Evolutionary conservation across 345 rosid genomes (phyloP), one percentile per base, ranked within the genome.

Genomic region (Syzygium aqueum): DNA sequence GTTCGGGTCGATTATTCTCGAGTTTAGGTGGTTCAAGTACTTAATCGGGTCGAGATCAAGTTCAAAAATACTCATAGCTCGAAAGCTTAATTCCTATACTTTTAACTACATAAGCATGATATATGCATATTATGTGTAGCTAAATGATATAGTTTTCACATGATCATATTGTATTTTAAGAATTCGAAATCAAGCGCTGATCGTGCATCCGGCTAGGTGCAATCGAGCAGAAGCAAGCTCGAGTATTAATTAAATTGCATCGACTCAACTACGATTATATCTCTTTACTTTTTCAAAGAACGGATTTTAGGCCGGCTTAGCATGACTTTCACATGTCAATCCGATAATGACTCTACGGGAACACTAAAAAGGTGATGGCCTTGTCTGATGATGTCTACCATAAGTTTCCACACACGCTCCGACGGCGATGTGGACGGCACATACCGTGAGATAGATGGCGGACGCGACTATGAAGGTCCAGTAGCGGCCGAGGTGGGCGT

Each of bases 401-500:
- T 43, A 67, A 9, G 43, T 67, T 73, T 73, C 13, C 25, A 3
- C 46, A 67, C 21, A 16, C 43, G 23, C 78, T 67, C 10, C 46
- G 43, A 17, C 0, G 3, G 7, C 23, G 37, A 13, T 1, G n/a
- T 0, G 9, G 12, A 7, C 3, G 10, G 78, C 28, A 87, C 91
- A 10, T 91, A 95, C 99, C 89, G 87, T 46, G 73, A 96, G 91
- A 85, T 96, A 97, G 86, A 97, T 91, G 8, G 85, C 5, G 59
- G 90, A 90, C 19, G 97, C 92, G 30, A 92, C 19, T 78, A 95
- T 50, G 84, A 97, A 96, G 73, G 96, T 96, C 94, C 94, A 89
- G 67, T 96, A 97, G 2, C 98, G 99, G 40, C 99, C 99, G 9
- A 96, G 94, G 87, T 92, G 94, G 61, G 99, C 97, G 28, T 96